Evolutionary conservation across 2,329 filamentous ascomycete genomes (phyloP), one percentile per base, ranked within the genome.

Genomic region (Thelonectria rubi): DNA sequence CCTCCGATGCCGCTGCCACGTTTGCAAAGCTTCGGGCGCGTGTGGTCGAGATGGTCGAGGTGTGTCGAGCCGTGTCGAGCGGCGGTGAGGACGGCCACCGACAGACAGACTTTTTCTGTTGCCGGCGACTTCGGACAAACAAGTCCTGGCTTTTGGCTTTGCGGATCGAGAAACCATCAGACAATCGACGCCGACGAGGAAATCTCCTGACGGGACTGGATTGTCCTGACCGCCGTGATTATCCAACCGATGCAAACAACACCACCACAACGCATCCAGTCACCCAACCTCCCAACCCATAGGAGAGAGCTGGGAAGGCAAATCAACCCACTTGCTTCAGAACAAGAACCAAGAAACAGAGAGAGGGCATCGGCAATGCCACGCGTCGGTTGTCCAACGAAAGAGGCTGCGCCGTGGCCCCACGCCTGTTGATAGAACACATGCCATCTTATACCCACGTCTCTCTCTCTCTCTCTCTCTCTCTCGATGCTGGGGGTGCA

Each of bases 1-100:
- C 46, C 45, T 37, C 37, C 12, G 51, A 48, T 37, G 26, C 53
- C 45, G 37, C 43, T 61, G 58, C 53, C 53, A 61, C 48, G 53
- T 60, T 51, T 47, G 12, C 48, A 34, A 18, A 46, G 34, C 20
- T 52, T 34, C n/a, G 34, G 48, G 24, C 48, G 53, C 30, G 26
- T n/a, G 18, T 53, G 45, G 34, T 49, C 26, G 26, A 30, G 21
- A 24, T 7, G 7, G 21, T 24, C 21, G 21, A 24, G 21, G 8
- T 30, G 8, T n/a, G n/a, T n/a, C n/a, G n/a, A n/a, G 7, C 26
- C n/a, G n/a, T n/a, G n/a, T 30, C 26, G 48, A 37, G 53, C 58
- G 32, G 58, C 54, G 58, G 53, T 61, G 42, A 53, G 34, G 48
- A 48, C 26, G 26, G 47, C 30, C 32, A 45, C 45, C 45, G 8